Evolutionary conservation across 106 monocot species (phyloP), one percentile per base, ranked within the genome.

Genomic region (Amphibolis antarctica): DNA sequence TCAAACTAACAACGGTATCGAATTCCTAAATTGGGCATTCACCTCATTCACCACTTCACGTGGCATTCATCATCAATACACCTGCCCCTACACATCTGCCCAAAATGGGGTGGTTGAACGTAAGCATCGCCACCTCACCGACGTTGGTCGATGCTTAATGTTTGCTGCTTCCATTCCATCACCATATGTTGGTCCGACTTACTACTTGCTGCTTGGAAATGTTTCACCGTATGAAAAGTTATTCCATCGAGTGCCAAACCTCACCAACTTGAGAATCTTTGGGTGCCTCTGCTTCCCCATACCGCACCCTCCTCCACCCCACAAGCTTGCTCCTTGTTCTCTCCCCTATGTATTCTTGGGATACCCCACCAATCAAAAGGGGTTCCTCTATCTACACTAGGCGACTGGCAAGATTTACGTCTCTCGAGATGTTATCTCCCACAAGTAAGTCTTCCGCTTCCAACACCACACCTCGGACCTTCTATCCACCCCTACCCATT

Each of bases 1-100:
- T 18, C 68, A 68, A 56, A 46, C 56, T 20, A 56, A 68, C 57
- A 56, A 56, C 25, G 55, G 55, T 12, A 53, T 55, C 12, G 68
- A 57, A 55, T 68, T 68, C 31, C 13, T 56, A 4, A 57, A 57
- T 26, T 44, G 27, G 6, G 13, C 12, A 12, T 44, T 43, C 23
- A 2, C 10, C 23, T 3, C 19, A 0, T 55, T 14, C 20, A 3
- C 44, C 1, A 0, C 23, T 7, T 17, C 30, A 4, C 54, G 1
- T 56, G 56, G 44, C 1, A 68, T 68, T 26, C 29, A 25, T 57
- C 57, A 68, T 15, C 55, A 44, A 13, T 9, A 57, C 12, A 55
- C 68, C 20, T 68, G 56, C 47, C 56, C 68, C 5, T 45, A 57
- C 18, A 58, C 42, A 12, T 44, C 68, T 0, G 55, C 54, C 12